Percentiles rank a stretch among this genome's conserved stretches.
Evolutionary conservation across 345 rosid species (phyloP).

Genomic region (Aquilaria yunnanensis): DNA sequence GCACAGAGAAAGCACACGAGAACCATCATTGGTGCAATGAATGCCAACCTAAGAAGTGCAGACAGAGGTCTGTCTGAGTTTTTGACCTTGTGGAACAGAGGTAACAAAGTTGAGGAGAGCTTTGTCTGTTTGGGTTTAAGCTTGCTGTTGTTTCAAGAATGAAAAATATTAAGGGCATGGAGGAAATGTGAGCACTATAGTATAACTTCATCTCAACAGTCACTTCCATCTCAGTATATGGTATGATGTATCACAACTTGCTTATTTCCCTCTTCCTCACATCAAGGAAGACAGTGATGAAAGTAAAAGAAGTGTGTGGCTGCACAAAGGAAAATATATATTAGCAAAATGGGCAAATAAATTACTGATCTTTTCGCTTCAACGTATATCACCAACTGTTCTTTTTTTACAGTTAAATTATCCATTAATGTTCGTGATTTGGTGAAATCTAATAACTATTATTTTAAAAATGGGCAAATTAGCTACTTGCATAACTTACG

Average conservation of each 20-base stretch:
- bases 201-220: constrained; percentile 31
- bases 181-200: constrained; percentile 22
- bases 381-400: too few relatives aligned
- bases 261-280: constrained; percentile 12
- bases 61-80: constrained; percentile 65
- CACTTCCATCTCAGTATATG: neutral
- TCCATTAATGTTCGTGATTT: too few relatives aligned
- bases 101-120: constrained; percentile 74
- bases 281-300: too few relatives aligned
- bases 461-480: too few relatives aligned
- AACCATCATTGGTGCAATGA: constrained; percentile 44
- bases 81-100: constrained; percentile 64
- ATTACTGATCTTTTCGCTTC: too few relatives aligned
- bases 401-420: too few relatives aligned
- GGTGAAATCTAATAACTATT: too few relatives aligned
- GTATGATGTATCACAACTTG: too few relatives aligned
- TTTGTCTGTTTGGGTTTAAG: constrained; percentile 49
- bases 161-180: constrained; percentile 26
- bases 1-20: constrained; percentile 59
- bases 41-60: constrained; percentile 80
- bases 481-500: too few relatives aligned
- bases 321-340: too few relatives aligned
- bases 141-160: constrained; percentile 33
- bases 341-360: too few relatives aligned
- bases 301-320: too few relatives aligned